Base-by-base conservation (phyloP, 495 filamentous ascomycete species). In the Massariosphaeria phaeospora region DNA sequence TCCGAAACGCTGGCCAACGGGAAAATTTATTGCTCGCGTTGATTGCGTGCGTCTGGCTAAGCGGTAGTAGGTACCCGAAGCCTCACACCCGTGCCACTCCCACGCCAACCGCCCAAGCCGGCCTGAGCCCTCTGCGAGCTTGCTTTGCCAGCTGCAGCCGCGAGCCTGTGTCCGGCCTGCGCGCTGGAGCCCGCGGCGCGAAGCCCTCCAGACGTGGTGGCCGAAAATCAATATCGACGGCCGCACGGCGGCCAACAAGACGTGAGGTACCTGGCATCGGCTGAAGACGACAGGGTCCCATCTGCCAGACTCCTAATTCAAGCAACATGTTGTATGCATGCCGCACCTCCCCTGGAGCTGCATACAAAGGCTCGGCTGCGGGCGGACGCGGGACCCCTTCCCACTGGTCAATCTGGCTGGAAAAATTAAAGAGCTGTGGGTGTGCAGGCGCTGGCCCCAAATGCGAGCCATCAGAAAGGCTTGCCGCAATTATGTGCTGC, bases 1-100 rank as follows among this genome's bases (percentile, higher is more conserved):
- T 48, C 34, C 44, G 44, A 59, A 42, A 53, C 29, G 56, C 56
- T 59, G 56, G 43, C 56, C 56, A 53, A 54, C 48, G 49, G 56
- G 56, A 46, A 43, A 49, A n/a, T n/a, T 30, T 48, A 47, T 35
- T 11, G 36, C 15, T 46, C 27, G 36, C 9, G 23, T 13, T 24
- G n/a, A 53, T 59, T 54, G 49, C 48, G 35, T 45, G 44, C 44
- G 50, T 35, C 56, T 49, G 49, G 48, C 30, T 48, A 27, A 40
- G 29, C 3, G 49, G 40, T 15, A 24, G 52, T 42, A 30, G 55
- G 42, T 25, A 21, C 29, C 48, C 48, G 27, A 45, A 40, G 23
- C 34, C 55, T 40, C 12, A 33, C 18, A 25, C 12, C 25, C 29
- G 38, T 31, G 20, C 34, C 13, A 41, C 11, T 21, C 48, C 24